Base-by-base conservation (phyloP, 768 basidiomycete genomes). In the Termitomyces sp. region DNA sequence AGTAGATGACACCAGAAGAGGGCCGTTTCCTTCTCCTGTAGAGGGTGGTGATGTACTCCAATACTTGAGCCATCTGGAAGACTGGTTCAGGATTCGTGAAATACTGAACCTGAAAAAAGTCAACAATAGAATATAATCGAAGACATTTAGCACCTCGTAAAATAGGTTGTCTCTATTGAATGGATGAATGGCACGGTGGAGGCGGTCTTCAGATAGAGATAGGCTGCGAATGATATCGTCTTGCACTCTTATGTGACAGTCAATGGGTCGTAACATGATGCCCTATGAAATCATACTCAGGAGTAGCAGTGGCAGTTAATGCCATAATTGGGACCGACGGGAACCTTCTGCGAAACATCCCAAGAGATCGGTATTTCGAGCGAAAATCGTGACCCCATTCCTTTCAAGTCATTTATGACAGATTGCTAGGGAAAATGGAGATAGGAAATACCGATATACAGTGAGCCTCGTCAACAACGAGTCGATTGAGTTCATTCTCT, bases 361-460 rank as follows among this genome's bases (percentile, higher is more conserved):
- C 92, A 24, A 94, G 76, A 26, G 75, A 79, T 45, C 90, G 75
- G 65, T 92, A 94, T 44, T 90, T 86, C 33, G 69, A 76, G 26
- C 92, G 83, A 66, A 92, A 92, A 63, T 90, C 85, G 49, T 91
- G 89, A 0, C 89, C 90, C 91, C 90, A 92, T 76, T 92, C 90
- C 87, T 90, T 61, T 14, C 3, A 10, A 32, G 12, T 44, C 8
- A 43, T 43, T 22, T 22, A n/a, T 18, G 8, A 30, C 36, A 49
- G 20, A 18, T 18, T 20, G 30, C 8, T 4, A 8, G 26, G 26
- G n/a, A 28, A 32, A 20, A 49, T 10, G 12, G 12, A 14, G 14
- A 12, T n/a, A 24, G n/a, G 42, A 60, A 77, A 63, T 61, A 88
- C 89, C 20, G 90, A 91, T 61, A 92, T 90, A 62, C 91, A 91